A percentile compares a stretch with the other conserved stretches of the same genome.
Conservation (phyloP, 2,329 filamentous ascomycete genomes). For the Exophiala bonariae region DNA sequence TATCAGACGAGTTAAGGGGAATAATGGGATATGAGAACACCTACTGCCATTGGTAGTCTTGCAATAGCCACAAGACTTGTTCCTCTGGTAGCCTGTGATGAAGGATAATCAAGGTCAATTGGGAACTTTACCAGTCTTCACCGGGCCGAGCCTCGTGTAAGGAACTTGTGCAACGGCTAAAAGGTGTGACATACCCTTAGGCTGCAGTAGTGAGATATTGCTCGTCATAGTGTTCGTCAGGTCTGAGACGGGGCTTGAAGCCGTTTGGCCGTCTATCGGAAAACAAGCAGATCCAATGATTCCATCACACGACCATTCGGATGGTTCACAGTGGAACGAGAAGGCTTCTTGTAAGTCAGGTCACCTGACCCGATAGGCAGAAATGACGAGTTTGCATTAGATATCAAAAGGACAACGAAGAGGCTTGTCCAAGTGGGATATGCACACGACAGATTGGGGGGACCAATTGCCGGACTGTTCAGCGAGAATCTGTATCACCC, state of each 20-base stretch:
- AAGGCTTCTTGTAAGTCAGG: constrained; percentile 8
- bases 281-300: constrained; percentile 6
- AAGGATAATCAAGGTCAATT: constrained; percentile 14
- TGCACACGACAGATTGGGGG: constrained; percentile 14
- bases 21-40: too few relatives aligned
- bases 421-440: constrained; percentile 17
- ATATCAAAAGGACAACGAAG: constrained; percentile 10
- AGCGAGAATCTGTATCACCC: neutral
- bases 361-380: constrained; percentile 16
- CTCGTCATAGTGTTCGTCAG: constrained; percentile 37
- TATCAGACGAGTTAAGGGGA: constrained; percentile 34
- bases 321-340: constrained; percentile 3
- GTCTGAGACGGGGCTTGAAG: constrained; percentile 29
- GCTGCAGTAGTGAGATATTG: constrained; percentile 45
- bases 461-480: constrained; percentile 15
- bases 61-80: constrained; percentile 48
- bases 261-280: neutral
- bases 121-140: neutral
- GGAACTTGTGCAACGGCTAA: neutral
- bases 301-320: constrained; percentile 9
- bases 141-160: neutral
- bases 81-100: constrained; percentile 46
- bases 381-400: constrained; percentile 11
- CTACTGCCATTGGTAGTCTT: constrained; percentile 46
- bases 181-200: constrained; percentile 39